Conservation (phyloP, 768 basidiomycete genomes). For the Sarcodon sp. region DNA sequence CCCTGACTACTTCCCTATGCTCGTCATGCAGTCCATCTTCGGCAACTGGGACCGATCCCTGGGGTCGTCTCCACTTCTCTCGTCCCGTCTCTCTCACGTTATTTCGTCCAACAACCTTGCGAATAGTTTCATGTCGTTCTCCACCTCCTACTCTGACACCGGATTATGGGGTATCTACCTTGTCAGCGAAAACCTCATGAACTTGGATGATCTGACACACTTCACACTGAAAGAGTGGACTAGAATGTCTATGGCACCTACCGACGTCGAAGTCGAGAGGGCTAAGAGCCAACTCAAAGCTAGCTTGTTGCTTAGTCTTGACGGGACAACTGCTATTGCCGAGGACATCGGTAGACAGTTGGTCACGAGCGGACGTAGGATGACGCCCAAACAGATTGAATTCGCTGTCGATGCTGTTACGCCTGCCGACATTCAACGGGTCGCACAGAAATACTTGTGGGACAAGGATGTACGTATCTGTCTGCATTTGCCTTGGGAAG, state of each 20-base stretch:
- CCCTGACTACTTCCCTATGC: constrained; percentile 99
- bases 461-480: constrained; percentile 71
- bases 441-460: constrained; percentile 95
- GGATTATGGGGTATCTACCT: constrained; percentile 99
- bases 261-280: constrained; percentile 82
- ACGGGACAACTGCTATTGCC: constrained; percentile 93
- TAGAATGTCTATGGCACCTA: constrained; percentile 82
- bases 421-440: constrained; percentile 81
- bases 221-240: constrained; percentile 95
- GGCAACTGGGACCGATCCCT: constrained; percentile 99
- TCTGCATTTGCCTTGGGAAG: constrained; percentile 1
- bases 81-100: constrained; percentile 84
- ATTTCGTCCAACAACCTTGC: constrained; percentile 91
- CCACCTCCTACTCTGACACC: constrained; percentile 96
- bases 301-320: constrained; percentile 75
- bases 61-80: constrained; percentile 80
- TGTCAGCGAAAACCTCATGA: constrained; percentile 87
- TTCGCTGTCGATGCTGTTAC: constrained; percentile 83
- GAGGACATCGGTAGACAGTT: constrained; percentile 99
- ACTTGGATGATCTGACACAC: constrained; percentile 88
- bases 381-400: constrained; percentile 92
- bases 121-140: constrained; percentile 99
- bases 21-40: constrained; percentile 94
- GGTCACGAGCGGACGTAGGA: constrained; percentile 82
- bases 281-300: constrained; percentile 99